phyloP scores from a whole-genome alignment of 1,284 basidiomycete genomes.

The Meira nashicola region DNA sequence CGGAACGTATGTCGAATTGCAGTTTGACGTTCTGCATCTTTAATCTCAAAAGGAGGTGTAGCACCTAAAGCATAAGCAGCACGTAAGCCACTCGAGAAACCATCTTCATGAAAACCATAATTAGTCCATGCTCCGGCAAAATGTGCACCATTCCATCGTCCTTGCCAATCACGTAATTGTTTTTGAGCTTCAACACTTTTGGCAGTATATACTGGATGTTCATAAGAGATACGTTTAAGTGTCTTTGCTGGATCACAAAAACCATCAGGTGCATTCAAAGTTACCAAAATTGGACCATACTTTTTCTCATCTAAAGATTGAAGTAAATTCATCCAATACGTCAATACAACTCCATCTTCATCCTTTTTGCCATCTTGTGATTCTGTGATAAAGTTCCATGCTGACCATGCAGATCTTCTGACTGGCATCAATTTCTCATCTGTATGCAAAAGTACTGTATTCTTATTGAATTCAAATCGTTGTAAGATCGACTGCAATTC shows the following conservation, averaged over 20 bases:
- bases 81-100: constrained; percentile 61
- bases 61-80: constrained; percentile 50
- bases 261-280: constrained; percentile 56
- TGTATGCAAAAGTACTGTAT: constrained; percentile 67
- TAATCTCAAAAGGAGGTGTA: constrained; percentile 52
- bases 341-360: constrained; percentile 33
- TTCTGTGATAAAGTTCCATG: constrained; percentile 44
- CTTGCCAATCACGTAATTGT: constrained; percentile 63
- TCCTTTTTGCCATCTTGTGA: constrained; percentile 19
- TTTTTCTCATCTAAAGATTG: constrained; percentile 63
- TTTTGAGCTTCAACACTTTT: constrained; percentile 60
- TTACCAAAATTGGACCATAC: constrained; percentile 70
- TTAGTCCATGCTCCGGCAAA: constrained; percentile 75
- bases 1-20: constrained; percentile 10
- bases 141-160: constrained; percentile 59
- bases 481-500: constrained; percentile 28
- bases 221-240: constrained; percentile 63
- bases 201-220: constrained; percentile 61
- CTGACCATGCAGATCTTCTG: constrained; percentile 28
- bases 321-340: constrained; percentile 73
- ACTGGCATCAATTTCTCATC: constrained; percentile 51
- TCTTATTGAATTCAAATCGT: constrained; percentile 61
- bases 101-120: constrained; percentile 75
- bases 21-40: constrained; percentile 38
- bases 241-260: constrained; percentile 28